A percentile compares a stretch with the other conserved stretches of the same genome.
Conservation (phyloP, 805 yeast species). For the Cyberlindnera xylosilytica region DNA sequence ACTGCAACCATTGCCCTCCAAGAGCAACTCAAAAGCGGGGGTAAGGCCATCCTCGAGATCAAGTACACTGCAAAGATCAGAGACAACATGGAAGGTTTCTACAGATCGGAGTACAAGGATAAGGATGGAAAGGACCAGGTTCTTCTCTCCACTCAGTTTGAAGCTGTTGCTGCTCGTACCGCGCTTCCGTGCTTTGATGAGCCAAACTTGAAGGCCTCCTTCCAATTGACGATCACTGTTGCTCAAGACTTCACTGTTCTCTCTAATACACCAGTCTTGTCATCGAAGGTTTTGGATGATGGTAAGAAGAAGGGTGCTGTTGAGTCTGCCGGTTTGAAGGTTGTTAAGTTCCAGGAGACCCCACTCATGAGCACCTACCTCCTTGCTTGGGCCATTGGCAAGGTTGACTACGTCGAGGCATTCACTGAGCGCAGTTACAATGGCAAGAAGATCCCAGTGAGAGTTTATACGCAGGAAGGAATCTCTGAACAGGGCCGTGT, state of each 20-base stretch:
- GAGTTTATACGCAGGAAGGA: slow-evolving; percentile 80
- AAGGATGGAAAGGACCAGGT: slow-evolving; percentile 60
- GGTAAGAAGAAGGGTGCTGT: slow-evolving; percentile 48
- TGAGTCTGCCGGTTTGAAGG: slow-evolving; percentile 25
- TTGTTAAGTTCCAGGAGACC: slow-evolving; percentile 56
- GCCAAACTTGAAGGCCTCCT: slow-evolving; percentile 75
- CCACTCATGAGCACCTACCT: slow-evolving; percentile 80
- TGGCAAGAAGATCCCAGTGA: slow-evolving; percentile 70
- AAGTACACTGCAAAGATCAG: slow-evolving; percentile 58
- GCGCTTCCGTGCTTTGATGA: slow-evolving; percentile 87
- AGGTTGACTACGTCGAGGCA: slow-evolving; percentile 65
- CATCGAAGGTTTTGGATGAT: slow-evolving; percentile 43
- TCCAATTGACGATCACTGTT: slow-evolving; percentile 59
- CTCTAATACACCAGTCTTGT: slow-evolving; percentile 61
- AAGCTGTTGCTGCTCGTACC: slow-evolving; percentile 78
- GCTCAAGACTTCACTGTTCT: slow-evolving; percentile 53
- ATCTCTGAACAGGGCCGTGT: slow-evolving; percentile 65
- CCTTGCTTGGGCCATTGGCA: slow-evolving; percentile 80
- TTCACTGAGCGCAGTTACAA: slow-evolving; percentile 32
- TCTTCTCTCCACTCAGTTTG: slow-evolving; percentile 81
- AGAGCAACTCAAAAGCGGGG: slow-evolving; percentile 33
- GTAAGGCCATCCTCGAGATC: slow-evolving; percentile 42
- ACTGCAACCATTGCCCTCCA: slow-evolving; percentile 56
- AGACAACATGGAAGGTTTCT: slow-evolving; percentile 78
- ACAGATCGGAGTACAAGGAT: slow-evolving; percentile 62